Evolutionary conservation across 306 rosid genomes (phyloP).

Genomic region (Lathyrus sativus): DNA sequence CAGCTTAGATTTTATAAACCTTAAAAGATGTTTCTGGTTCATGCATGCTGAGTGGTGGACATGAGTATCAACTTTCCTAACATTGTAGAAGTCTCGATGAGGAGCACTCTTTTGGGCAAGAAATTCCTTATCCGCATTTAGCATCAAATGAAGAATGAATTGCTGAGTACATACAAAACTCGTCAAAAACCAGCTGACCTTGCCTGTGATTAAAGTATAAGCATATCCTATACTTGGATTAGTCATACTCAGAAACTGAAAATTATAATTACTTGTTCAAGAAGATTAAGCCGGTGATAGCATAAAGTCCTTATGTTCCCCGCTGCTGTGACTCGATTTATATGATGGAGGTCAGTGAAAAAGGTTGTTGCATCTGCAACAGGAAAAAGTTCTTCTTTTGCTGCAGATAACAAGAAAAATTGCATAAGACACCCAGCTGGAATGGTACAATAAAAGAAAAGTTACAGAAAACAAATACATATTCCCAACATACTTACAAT

Average conservation of each 20-base stretch:
- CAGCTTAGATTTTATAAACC: slow-evolving; percentile 97
- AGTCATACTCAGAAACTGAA: slow-evolving; percentile 29
- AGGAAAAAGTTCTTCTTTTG: slow-evolving; percentile 87
- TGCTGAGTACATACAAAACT: slow-evolving; percentile 56
- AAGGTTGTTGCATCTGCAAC: slow-evolving; percentile 93
- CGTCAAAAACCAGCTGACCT: slow-evolving; percentile 39
- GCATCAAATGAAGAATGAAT: slow-evolving; percentile 99
- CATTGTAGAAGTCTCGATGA: slow-evolving; percentile 94
- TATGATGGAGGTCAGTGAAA: slow-evolving; percentile 92
- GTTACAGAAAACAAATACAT: slow-evolving; percentile 5
- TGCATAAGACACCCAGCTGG: slow-evolving; percentile 26
- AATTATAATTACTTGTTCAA: slow-evolving; percentile 68
- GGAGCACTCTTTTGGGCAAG: slow-evolving; percentile 92
- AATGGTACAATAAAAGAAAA: slow-evolving; percentile 14
- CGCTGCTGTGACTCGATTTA: slow-evolving; percentile 87
- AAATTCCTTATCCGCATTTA: slow-evolving; percentile 96
- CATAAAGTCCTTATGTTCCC: slow-evolving; percentile 95
- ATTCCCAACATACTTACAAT: slow-evolving; percentile 53
- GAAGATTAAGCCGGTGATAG: slow-evolving; percentile 90
- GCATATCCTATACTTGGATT: slow-evolving; percentile 23
- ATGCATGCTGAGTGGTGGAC: slow-evolving; percentile 99
- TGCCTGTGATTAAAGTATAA: slow-evolving; percentile 9
- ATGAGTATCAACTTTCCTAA: slow-evolving; percentile 96
- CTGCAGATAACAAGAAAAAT: slow-evolving; percentile 48
- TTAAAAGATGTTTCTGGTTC: slow-evolving; percentile 97